A percentile compares a stretch with the other conserved stretches of the same genome.
These are phyloP conservation scores for Phytophthora constricta DNA, from an alignment of 352 stramenopile genomes.

Conservation along the genomic window DNA sequence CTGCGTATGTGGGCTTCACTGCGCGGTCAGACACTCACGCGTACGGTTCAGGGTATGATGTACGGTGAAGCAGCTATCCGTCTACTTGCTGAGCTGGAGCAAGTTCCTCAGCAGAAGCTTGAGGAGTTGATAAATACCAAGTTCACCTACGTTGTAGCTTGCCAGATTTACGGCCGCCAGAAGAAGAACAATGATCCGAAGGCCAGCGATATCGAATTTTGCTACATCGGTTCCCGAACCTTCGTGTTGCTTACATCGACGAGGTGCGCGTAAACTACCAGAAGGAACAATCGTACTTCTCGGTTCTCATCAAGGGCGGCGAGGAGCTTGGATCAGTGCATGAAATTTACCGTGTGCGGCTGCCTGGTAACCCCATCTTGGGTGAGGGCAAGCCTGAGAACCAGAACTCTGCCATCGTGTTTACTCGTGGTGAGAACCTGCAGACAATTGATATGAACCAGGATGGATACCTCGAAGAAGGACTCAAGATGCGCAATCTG, in stretches of 20 bases:
- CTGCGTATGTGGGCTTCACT: constrained; percentile 98
- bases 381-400: constrained; percentile 99
- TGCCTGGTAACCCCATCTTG: constrained; percentile 98
- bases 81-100: constrained; percentile 97
- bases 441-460: constrained; percentile 99
- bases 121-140: constrained; percentile 98
- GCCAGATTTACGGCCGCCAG: constrained; percentile 98
- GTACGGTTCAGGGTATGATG: constrained; percentile 99
- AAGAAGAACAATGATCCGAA: constrained; percentile 99
- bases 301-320: constrained; percentile 96
- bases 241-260: constrained; percentile 99
- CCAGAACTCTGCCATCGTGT: constrained; percentile 99
- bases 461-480: constrained; percentile 98
- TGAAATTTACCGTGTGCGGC: constrained; percentile 97
- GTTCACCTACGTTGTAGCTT: constrained; percentile 99
- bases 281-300: constrained; percentile 96
- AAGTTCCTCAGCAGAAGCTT: constrained; percentile 87
- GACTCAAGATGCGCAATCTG: constrained; percentile 99
- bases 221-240: constrained; percentile 96
- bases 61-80: constrained; percentile 98
- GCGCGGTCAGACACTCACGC: constrained; percentile 96
- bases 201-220: constrained; percentile 99
- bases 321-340: constrained; percentile 69
- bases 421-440: constrained; percentile 97
- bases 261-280: constrained; percentile 96